A percentile compares a stretch with the other conserved stretches of the same genome.
Evolutionary conservation across 2,329 filamentous ascomycete genomes (phyloP).

Genomic region (Nemania abortiva): DNA sequence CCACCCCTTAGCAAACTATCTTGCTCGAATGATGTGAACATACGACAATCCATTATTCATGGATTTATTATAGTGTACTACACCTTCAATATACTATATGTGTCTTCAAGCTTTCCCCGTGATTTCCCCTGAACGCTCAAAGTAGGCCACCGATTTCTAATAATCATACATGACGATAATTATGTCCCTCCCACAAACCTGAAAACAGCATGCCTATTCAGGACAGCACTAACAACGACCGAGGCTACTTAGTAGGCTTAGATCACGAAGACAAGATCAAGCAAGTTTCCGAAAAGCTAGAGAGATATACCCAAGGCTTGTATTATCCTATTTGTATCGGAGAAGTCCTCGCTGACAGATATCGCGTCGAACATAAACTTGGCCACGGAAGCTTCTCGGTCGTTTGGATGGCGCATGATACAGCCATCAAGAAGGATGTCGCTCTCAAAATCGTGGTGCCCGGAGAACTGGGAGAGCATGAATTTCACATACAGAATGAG

Average conservation of each 20-base stretch:
- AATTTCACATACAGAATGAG: not conserved
- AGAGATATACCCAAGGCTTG: not conserved
- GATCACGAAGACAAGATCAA: not conserved
- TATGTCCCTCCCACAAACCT: too few species aligned
- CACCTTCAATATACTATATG: too few species aligned
- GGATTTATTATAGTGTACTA: not conserved
- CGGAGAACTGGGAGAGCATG: not conserved
- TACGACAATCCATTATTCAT: not conserved
- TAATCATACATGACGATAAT: too few species aligned
- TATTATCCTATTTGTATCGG: slow-evolving; percentile 6
- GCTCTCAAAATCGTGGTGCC: slow-evolving; percentile 4
- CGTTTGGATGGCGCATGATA: slow-evolving; percentile 3
- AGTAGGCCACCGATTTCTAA: too few species aligned
- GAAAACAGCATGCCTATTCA: not conserved
- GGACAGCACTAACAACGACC: not conserved
- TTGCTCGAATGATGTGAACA: not conserved
- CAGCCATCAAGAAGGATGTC: not conserved
- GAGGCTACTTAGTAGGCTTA: not conserved
- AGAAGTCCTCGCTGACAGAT: not conserved
- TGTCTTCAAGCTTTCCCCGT: too few species aligned
- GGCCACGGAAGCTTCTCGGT: slow-evolving; percentile 3
- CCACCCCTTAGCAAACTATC: not conserved
- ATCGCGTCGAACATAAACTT: not conserved
- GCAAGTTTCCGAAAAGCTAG: not conserved
- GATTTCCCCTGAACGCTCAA: too few species aligned